Percentiles rank a stretch among this genome's conserved stretches.
These are phyloP conservation scores for Arthroderma uncinatum DNA, from an alignment of 2,329 filamentous ascomycete genomes.

Conservation along the genomic window DNA sequence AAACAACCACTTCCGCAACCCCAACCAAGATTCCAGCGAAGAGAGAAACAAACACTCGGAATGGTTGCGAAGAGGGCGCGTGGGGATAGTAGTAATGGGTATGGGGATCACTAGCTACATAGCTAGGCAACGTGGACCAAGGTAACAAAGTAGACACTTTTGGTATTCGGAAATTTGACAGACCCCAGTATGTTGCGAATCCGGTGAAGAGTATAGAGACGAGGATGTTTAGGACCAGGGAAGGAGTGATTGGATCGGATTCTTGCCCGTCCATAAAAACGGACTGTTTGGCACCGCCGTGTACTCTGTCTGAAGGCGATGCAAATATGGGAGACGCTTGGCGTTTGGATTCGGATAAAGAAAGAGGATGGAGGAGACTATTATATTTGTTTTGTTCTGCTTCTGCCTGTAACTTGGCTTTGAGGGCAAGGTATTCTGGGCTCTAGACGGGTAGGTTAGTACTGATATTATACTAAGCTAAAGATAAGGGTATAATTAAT, in stretches of 20 bases:
- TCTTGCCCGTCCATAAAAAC: slow-evolving; percentile 23
- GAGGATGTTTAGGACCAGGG: slow-evolving; percentile 77
- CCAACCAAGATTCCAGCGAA: slow-evolving; percentile 34
- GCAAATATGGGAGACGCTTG: slow-evolving; percentile 36
- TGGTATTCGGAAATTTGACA: slow-evolving; percentile 30
- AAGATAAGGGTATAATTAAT: background rate
- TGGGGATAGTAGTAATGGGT: slow-evolving; percentile 13
- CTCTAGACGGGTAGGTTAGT: slow-evolving; percentile 42
- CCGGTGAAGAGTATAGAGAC: slow-evolving; percentile 67
- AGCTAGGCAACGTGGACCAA: slow-evolving; percentile 6
- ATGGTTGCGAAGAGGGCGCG: slow-evolving; percentile 23
- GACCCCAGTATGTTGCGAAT: slow-evolving; percentile 36
- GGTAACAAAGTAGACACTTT: slow-evolving; percentile 14
- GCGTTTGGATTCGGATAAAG: slow-evolving; percentile 26
- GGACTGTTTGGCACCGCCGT: slow-evolving; percentile 26
- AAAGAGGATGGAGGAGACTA: slow-evolving; percentile 58
- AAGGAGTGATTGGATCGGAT: slow-evolving; percentile 36
- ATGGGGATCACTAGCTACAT: slow-evolving; percentile 7
- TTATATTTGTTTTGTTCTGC: slow-evolving; percentile 75
- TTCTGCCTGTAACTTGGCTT: slow-evolving; percentile 70
- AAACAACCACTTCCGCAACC: slow-evolving; percentile 38
- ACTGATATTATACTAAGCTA: background rate
- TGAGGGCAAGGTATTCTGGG: slow-evolving; percentile 72
- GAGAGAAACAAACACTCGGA: slow-evolving; percentile 32
- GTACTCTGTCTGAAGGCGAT: slow-evolving; percentile 41